phyloP scores from a whole-genome alignment of 139 green algal species.

The Ettlia oleoabundans region DNA sequence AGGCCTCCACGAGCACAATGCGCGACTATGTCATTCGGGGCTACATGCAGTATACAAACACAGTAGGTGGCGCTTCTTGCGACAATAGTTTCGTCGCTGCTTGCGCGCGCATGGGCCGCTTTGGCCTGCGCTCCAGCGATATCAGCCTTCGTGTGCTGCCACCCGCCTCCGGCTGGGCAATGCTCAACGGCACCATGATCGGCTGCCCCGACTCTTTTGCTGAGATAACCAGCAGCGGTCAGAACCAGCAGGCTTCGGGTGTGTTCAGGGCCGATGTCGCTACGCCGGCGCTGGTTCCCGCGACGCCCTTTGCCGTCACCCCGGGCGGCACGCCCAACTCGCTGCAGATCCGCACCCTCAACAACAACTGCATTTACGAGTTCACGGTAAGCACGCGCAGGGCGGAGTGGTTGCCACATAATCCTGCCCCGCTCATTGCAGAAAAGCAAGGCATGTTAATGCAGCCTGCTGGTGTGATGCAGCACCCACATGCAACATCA shows the following conservation, averaged over 20 bases:
- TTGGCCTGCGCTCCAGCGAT: neutral
- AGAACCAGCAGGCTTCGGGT: neutral
- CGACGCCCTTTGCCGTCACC: neutral
- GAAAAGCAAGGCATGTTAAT: neutral
- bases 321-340: neutral
- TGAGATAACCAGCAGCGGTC: neutral
- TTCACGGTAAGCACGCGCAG: neutral
- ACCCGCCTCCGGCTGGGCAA: neutral
- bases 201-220: neutral
- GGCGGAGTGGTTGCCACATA: neutral
- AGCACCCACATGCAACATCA: too few species aligned
- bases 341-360: neutral
- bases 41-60: neutral
- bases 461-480: too few species aligned
- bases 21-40: slow-evolving; percentile 10
- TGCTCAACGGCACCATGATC: neutral
- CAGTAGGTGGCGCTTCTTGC: neutral
- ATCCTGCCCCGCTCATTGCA: neutral
- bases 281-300: neutral
- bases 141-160: neutral
- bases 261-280: neutral
- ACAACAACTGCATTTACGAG: neutral
- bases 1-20: neutral
- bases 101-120: neutral
- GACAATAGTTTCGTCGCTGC: neutral